A percentile compares a stretch with the other conserved stretches of the same genome.
Conservation (phyloP, 306 rosid species). For the Phaseolus lunatus region DNA sequence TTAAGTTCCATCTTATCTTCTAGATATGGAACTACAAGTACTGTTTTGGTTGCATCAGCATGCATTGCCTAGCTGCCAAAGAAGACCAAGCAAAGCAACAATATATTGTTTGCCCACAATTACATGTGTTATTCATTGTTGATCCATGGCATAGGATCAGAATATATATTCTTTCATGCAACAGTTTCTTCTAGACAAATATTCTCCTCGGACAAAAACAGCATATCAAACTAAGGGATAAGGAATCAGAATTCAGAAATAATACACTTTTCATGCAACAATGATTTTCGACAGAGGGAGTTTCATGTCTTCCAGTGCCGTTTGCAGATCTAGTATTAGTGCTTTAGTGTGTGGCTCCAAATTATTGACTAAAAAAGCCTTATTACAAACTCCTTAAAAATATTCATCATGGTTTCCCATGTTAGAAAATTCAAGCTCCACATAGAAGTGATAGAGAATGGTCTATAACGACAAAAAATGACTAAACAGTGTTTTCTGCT, state of each 20-base stretch:
- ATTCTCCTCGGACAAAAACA: not conserved
- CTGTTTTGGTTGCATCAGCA: slow-evolving; percentile 24
- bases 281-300: not conserved
- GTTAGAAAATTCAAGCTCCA: slow-evolving; percentile 12
- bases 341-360: slow-evolving; percentile 17
- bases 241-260: slow-evolving; percentile 3
- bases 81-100: slow-evolving; percentile 33
- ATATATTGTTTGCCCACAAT: slow-evolving; percentile 22
- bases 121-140: not conserved
- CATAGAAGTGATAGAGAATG: not conserved
- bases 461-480: slow-evolving; percentile 25
- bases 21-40: slow-evolving; percentile 5
- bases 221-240: slow-evolving; percentile 3
- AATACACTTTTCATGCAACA: slow-evolving; percentile 10
- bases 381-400: slow-evolving; percentile 14
- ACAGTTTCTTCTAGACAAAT: slow-evolving; percentile 34
- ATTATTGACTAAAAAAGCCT: slow-evolving; percentile 24
- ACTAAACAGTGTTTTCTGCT: slow-evolving; percentile 13
- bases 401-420: slow-evolving; percentile 21
- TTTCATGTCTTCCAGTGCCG: slow-evolving; percentile 14
- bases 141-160: not conserved
- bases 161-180: slow-evolving; percentile 37
- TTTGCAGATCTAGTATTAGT: not conserved
- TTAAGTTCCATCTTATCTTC: slow-evolving; percentile 15
- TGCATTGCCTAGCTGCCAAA: slow-evolving; percentile 3